Conservation (phyloP, 805 yeast genomes). For the Kurtzmaniella fragi region DNA sequence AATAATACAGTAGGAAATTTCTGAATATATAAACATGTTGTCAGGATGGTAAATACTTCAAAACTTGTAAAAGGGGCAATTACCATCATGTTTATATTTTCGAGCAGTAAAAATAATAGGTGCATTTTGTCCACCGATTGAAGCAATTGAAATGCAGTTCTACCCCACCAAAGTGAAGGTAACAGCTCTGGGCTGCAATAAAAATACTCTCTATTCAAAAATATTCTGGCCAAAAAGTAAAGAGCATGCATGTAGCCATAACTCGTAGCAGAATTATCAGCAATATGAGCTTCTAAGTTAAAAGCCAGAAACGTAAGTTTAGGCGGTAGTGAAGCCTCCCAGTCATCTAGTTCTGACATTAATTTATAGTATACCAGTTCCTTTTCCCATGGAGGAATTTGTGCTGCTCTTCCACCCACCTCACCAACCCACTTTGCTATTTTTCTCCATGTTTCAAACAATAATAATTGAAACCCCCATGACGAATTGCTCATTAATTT, state of each 20-base stretch:
- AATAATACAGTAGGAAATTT: constrained; percentile 20
- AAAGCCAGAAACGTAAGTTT: constrained; percentile 15
- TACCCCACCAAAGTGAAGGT: constrained; percentile 23
- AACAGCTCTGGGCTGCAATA: constrained; percentile 25
- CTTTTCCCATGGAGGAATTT: constrained; percentile 22
- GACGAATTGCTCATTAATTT: constrained; percentile 10
- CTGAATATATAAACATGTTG: constrained; percentile 25
- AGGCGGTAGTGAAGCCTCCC: constrained; percentile 20
- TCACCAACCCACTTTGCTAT: constrained; percentile 37
- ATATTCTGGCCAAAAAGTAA: constrained; percentile 25
- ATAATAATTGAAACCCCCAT: constrained; percentile 23
- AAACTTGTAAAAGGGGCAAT: constrained; percentile 36
- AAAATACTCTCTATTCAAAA: constrained; percentile 31
- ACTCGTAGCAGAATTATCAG: constrained; percentile 23
- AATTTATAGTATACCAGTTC: constrained; percentile 21
- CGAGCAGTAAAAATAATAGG: constrained; percentile 14
- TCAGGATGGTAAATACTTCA: constrained; percentile 30
- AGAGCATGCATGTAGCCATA: constrained; percentile 32
- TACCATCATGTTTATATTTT: constrained; percentile 20
- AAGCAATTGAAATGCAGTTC: constrained; percentile 15
- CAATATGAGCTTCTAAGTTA: constrained; percentile 24
- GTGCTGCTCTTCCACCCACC: constrained; percentile 24
- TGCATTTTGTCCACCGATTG: constrained; percentile 18
- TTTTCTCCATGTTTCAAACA: constrained; percentile 33
- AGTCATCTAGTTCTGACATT: constrained; percentile 15